Percentiles rank a stretch among this genome's conserved stretches.
Evolutionary conservation across 345 rosid species (phyloP).

Genomic region (Hirschfeldia incana): DNA sequence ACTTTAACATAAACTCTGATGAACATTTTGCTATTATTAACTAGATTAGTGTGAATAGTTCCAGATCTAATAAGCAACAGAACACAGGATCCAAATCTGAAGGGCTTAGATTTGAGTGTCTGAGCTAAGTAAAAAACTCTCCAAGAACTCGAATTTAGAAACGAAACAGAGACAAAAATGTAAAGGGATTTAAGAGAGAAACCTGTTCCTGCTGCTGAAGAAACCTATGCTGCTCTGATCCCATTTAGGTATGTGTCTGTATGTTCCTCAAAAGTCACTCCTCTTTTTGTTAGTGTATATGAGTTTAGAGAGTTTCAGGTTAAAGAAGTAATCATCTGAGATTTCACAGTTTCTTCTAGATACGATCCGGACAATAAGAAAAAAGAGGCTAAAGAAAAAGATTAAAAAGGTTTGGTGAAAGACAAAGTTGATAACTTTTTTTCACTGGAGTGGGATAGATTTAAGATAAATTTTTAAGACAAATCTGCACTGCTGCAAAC

Average conservation of each 20-base stretch:
- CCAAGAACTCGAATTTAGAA: conserved; percentile 6
- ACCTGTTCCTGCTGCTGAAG: conserved; percentile 77
- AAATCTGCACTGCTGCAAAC: conserved; percentile 13
- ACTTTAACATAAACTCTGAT: conserved; percentile 9
- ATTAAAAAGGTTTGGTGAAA: background rate
- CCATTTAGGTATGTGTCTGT: conserved; percentile 21
- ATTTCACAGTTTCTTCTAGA: conserved; percentile 16
- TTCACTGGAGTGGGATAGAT: background rate
- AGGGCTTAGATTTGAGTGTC: background rate
- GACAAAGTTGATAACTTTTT: conserved; percentile 7
- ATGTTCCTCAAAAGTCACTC: conserved; percentile 28
- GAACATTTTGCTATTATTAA: conserved; percentile 4
- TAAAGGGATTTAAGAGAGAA: conserved; percentile 8
- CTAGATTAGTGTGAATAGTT: background rate
- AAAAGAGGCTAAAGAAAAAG: background rate
- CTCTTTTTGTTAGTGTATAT: background rate
- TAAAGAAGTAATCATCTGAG: conserved; percentile 8
- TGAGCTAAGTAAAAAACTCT: background rate
- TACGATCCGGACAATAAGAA: conserved; percentile 23
- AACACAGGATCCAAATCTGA: conserved; percentile 11
- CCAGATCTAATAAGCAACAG: conserved; percentile 30
- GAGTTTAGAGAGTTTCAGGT: conserved; percentile 22
- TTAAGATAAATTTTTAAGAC: background rate
- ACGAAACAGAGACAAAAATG: background rate
- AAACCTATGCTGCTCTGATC: conserved; percentile 65